Evolutionary conservation across 192 early-diverging fungal genomes (phyloP).

Genomic region (Entomortierella chlamydospora): DNA sequence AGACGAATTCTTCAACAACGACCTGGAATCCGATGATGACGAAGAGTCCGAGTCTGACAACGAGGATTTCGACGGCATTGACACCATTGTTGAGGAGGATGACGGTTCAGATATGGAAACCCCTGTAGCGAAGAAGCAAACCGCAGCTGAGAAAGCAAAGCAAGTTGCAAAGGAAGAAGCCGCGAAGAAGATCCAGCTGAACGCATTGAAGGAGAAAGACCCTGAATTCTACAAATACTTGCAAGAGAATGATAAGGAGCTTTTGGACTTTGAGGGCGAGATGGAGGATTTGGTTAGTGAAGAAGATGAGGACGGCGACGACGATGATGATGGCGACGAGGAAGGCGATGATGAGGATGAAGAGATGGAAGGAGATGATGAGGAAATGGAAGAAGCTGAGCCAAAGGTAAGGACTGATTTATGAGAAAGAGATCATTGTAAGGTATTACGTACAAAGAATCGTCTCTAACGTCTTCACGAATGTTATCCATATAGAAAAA

Average conservation of each 20-base stretch:
- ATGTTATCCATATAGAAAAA: conserved; percentile 45
- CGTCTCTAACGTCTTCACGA: too few species aligned
- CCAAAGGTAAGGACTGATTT: conserved; percentile 14
- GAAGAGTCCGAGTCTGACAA: conserved; percentile 65
- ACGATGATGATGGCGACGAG: conserved; percentile 37
- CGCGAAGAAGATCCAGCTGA: conserved; percentile 83
- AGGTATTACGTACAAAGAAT: too few species aligned
- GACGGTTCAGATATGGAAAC: conserved; percentile 52
- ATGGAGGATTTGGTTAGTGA: conserved; percentile 60
- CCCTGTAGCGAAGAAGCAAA: conserved; percentile 33
- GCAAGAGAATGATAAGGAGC: conserved; percentile 84
- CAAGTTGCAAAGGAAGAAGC: conserved; percentile 57
- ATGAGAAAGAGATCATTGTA: too few species aligned
- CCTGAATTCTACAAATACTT: conserved; percentile 95
- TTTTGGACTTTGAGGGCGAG: conserved; percentile 80
- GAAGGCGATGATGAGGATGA: conserved; percentile 39
- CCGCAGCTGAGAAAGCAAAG: conserved; percentile 39
- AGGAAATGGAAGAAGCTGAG: conserved; percentile 32
- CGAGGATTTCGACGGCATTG: conserved; percentile 63
- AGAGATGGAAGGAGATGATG: conserved; percentile 33
- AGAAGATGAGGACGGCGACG: conserved; percentile 59
- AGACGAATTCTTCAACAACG: conserved; percentile 65
- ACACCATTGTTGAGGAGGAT: conserved; percentile 67
- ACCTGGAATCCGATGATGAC: conserved; percentile 61
- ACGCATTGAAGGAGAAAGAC: conserved; percentile 86